Conservation (phyloP, 1,139 yeast species). For the Wickerhamomyces sp. region DNA sequence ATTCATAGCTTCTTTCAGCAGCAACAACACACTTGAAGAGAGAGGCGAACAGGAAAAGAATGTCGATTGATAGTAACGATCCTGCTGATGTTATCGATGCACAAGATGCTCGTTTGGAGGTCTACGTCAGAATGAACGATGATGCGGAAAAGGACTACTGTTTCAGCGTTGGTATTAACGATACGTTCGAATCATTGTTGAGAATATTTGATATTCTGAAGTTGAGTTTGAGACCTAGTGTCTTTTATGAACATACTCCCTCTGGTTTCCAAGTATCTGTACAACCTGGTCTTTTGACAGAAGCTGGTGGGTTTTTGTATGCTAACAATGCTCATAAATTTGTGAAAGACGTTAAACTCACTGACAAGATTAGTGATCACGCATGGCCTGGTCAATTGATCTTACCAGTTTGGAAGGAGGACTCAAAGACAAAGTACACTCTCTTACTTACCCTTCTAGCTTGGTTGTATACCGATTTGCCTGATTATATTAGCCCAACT, state of each 20-base stretch:
- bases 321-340: slow-evolving; percentile 49
- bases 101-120: slow-evolving; percentile 43
- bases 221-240: slow-evolving; percentile 72
- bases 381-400: slow-evolving; percentile 90
- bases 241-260: slow-evolving; percentile 66
- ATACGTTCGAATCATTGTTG: slow-evolving; percentile 49
- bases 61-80: slow-evolving; percentile 3
- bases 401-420: slow-evolving; percentile 72
- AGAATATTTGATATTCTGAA: slow-evolving; percentile 65
- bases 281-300: slow-evolving; percentile 81
- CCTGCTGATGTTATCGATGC: slow-evolving; percentile 13
- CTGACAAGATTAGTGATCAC: slow-evolving; percentile 33
- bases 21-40: too few species aligned
- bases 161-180: slow-evolving; percentile 60
- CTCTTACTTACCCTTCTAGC: slow-evolving; percentile 43
- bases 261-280: slow-evolving; percentile 61
- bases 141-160: slow-evolving; percentile 89
- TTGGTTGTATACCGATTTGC: slow-evolving; percentile 93
- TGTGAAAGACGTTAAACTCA: slow-evolving; percentile 16
- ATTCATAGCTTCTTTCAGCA: not conserved
- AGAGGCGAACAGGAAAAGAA: not conserved
- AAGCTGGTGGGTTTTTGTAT: slow-evolving; percentile 76
- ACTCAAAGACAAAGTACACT: slow-evolving; percentile 43
- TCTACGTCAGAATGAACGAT: slow-evolving; percentile 79
- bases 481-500: slow-evolving; percentile 83